A percentile compares a stretch with the other conserved stretches of the same genome.
phyloP scores from a whole-genome alignment of 2,329 filamentous ascomycete genomes.

The Leptographium lundbergii region DNA sequence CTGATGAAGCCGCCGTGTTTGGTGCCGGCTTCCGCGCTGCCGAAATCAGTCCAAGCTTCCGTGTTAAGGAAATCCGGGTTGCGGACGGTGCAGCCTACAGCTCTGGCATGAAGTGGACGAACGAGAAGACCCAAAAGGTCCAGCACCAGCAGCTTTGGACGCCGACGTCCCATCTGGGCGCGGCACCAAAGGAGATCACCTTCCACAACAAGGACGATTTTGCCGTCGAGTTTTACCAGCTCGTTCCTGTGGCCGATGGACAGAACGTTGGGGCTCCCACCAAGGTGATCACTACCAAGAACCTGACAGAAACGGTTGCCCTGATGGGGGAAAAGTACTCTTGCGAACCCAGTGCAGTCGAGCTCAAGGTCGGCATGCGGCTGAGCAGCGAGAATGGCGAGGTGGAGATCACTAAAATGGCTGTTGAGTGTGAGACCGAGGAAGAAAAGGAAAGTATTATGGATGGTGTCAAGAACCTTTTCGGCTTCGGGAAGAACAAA shows the following conservation, averaged over 20 bases:
- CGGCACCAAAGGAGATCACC: conserved; percentile 67
- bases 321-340: conserved; percentile 67
- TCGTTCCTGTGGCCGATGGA: conserved; percentile 36
- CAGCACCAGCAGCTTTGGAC: conserved; percentile 76
- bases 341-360: conserved; percentile 64
- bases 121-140: conserved; percentile 49
- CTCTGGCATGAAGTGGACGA: conserved; percentile 62
- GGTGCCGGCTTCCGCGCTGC: conserved; percentile 92
- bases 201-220: conserved; percentile 79
- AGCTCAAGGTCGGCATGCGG: conserved; percentile 65
- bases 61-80: conserved; percentile 89
- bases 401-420: conserved; percentile 63
- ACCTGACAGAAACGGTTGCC: conserved; percentile 73
- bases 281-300: conserved; percentile 60
- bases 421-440: conserved; percentile 75
- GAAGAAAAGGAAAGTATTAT: conserved; percentile 70
- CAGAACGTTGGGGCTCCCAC: conserved; percentile 46
- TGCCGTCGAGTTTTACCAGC: conserved; percentile 66
- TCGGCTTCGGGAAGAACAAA: conserved; percentile 75
- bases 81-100: conserved; percentile 66
- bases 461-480: conserved; percentile 89
- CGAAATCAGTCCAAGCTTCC: conserved; percentile 84
- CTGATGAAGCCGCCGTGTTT: conserved; percentile 91
- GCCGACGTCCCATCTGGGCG: conserved; percentile 60
- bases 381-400: conserved; percentile 63